Conservation (phyloP, 768 basidiomycete genomes). For the Mycena sanguinolenta region DNA sequence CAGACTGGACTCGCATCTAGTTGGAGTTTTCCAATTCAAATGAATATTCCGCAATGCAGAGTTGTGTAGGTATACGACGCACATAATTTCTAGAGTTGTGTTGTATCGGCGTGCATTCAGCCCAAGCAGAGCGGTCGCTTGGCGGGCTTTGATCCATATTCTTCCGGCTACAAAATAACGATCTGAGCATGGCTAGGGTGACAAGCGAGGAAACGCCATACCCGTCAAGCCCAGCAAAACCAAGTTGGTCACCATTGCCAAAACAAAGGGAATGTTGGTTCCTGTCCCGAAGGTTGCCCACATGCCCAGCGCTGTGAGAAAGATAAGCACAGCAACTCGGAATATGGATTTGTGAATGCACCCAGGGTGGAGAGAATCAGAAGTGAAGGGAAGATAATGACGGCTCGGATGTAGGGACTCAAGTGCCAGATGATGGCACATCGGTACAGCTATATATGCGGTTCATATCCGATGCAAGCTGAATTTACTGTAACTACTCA, state of each 20-base stretch:
- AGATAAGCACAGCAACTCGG: background rate
- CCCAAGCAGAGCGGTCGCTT: slow-evolving; percentile 4
- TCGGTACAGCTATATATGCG: background rate
- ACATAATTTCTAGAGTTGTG: slow-evolving; percentile 8
- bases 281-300: background rate
- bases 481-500: no score
- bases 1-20: slow-evolving; percentile 25
- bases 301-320: background rate
- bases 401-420: background rate
- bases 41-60: no score
- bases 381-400: background rate
- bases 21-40: no score
- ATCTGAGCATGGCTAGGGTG: no score
- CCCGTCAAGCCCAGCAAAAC: slow-evolving; percentile 8
- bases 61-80: background rate
- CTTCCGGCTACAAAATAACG: background rate
- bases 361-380: slow-evolving; percentile 10
- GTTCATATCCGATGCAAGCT: no score
- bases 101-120: background rate
- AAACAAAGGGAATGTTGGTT: background rate
- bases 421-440: slow-evolving; percentile 7
- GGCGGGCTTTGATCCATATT: slow-evolving; percentile 3
- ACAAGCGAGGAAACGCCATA: background rate
- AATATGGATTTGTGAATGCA: background rate
- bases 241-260: slow-evolving; percentile 15